Conservation (phyloP, 1,284 basidiomycete genomes). For the Inonotus obliquus region DNA sequence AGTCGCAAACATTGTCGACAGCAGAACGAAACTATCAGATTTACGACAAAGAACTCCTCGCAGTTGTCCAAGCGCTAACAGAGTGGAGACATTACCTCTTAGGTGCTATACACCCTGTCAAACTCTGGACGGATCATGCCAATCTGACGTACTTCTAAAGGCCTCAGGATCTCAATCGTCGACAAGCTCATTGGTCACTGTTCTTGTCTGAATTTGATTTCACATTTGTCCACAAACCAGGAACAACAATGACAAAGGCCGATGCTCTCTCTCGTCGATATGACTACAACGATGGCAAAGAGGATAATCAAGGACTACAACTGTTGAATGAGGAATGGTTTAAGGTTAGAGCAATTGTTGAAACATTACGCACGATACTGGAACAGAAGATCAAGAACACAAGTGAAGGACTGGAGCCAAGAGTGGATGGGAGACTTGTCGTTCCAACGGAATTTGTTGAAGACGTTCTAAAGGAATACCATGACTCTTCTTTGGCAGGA, state of each 20-base stretch:
- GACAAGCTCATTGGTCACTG: background rate
- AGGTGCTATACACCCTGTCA: background rate
- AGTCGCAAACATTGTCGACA: slow-evolving; percentile 23
- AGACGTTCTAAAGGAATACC: background rate
- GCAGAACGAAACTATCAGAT: slow-evolving; percentile 34
- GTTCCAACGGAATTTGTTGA: background rate
- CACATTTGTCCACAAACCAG: background rate
- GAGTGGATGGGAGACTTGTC: background rate
- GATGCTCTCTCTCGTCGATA: background rate
- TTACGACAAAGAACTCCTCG: slow-evolving; percentile 37
- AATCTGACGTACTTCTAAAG: background rate
- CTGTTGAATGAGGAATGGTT: background rate
- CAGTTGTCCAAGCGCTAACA: slow-evolving; percentile 22
- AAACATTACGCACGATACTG: background rate
- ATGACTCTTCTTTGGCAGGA: background rate
- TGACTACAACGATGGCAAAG: background rate
- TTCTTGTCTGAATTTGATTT: background rate
- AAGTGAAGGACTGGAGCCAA: background rate
- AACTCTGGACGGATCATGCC: background rate
- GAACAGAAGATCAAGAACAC: background rate
- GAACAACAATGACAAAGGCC: background rate
- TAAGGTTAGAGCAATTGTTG: background rate
- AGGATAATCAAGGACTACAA: background rate
- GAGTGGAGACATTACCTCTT: slow-evolving; percentile 3
- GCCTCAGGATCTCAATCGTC: background rate